These are phyloP conservation scores for Mycosphaerella sp. DNA, from an alignment of 2,329 filamentous ascomycete species.

Conservation along the genomic window DNA sequence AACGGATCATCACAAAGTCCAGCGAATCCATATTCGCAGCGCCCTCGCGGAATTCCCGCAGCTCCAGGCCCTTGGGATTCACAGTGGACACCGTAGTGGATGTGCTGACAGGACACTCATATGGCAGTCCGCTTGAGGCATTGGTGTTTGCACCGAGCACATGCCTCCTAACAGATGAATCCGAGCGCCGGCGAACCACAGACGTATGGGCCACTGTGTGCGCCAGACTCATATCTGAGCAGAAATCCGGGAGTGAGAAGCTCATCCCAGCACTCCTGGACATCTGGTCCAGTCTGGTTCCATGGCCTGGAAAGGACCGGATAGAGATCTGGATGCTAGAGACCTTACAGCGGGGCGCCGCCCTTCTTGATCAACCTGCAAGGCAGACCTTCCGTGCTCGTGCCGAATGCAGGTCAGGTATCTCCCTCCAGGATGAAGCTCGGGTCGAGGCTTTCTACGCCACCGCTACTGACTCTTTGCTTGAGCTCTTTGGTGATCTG, in stretches of 20 bases:
- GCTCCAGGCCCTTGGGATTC: slow-evolving; percentile 27
- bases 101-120: slow-evolving; percentile 21
- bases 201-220: slow-evolving; percentile 85
- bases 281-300: slow-evolving; percentile 76
- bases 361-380: slow-evolving; percentile 78
- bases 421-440: slow-evolving; percentile 66
- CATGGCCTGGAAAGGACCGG: slow-evolving; percentile 83
- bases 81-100: slow-evolving; percentile 28
- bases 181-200: slow-evolving; percentile 69
- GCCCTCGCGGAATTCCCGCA: slow-evolving; percentile 46
- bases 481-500: slow-evolving; percentile 79
- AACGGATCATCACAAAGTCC: slow-evolving; percentile 71
- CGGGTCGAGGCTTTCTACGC: slow-evolving; percentile 86
- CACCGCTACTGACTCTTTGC: slow-evolving; percentile 70
- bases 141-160: slow-evolving; percentile 39
- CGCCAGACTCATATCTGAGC: slow-evolving; percentile 72
- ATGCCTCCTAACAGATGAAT: slow-evolving; percentile 22
- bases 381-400: slow-evolving; percentile 64
- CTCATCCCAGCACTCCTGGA: slow-evolving; percentile 80
- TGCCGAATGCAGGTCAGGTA: slow-evolving; percentile 65
- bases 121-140: slow-evolving; percentile 27
- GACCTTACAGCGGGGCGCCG: slow-evolving; percentile 85
- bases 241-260: slow-evolving; percentile 68
- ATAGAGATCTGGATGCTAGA: slow-evolving; percentile 95
- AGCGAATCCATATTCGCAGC: slow-evolving; percentile 74